Conservation (phyloP, 306 rosid species). For the Parietaria judaica region DNA sequence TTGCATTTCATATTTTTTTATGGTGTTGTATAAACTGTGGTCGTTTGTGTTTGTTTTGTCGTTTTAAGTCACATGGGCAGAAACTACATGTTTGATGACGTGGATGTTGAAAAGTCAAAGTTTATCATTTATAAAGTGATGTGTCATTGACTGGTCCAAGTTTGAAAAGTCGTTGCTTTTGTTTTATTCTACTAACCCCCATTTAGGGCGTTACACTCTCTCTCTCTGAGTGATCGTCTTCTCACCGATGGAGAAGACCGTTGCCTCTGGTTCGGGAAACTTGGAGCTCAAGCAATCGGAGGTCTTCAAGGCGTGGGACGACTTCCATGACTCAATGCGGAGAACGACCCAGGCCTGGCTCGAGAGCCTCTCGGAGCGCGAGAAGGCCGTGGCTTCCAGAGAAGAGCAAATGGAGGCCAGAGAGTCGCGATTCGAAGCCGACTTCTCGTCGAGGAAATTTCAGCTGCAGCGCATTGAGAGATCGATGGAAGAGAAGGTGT, state of each 20-base stretch:
- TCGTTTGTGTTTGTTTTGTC: too few species aligned
- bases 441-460: neutral
- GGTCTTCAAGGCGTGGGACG: conserved; percentile 32
- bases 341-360: conserved; percentile 3
- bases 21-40: too few species aligned
- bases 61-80: too few species aligned
- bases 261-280: conserved; percentile 14
- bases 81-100: too few species aligned
- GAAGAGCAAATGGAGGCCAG: conserved; percentile 8
- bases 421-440: conserved; percentile 1
- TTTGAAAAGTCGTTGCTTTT: too few species aligned
- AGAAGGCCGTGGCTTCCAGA: neutral
- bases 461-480: conserved; percentile 12
- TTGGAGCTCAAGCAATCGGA: conserved; percentile 25
- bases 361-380: neutral
- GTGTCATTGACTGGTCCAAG: too few species aligned
- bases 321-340: conserved; percentile 29
- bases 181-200: too few species aligned
- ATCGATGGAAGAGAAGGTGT: conserved; percentile 9
- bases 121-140: too few species aligned
- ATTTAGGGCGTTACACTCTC: too few species aligned
- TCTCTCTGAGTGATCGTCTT: too few species aligned
- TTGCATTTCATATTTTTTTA: too few species aligned
- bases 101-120: too few species aligned
- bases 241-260: conserved; percentile 20